Base-by-base conservation (phyloP, 768 basidiomycete genomes). In the Lentinula detonsa region DNA sequence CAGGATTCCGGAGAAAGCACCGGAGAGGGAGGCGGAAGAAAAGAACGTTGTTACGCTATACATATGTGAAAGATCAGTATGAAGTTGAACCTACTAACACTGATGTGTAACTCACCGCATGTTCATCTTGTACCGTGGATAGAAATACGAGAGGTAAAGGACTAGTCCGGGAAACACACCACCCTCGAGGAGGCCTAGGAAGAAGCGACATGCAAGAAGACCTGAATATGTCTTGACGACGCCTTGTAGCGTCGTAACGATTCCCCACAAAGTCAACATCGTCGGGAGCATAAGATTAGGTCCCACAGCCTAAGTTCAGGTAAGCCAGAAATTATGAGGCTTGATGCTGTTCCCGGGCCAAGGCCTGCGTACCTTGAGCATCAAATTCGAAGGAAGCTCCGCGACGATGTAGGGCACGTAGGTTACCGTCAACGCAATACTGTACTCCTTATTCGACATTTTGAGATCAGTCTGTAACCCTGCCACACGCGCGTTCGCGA, bases 201-300 rank as follows among this genome's bases (percentile, higher is more conserved):
- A 81, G 72, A 81, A 83, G 15, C 81, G 74, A 49, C 78, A 79
- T 5, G 72, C 78, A 43, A 82, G 69, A 5, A 83, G 74, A 33
- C 78, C 80, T 4, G 62, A 34, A 60, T 83, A 83, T 43, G 62
- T 75, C 45, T 69, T 71, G 15, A 81, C 77, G 15, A 87, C 75
- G 31, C 88, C 86, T 78, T 89, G 87, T 43, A 83, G 73, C 7
- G 84, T 77, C 8, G 81, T 78, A 11, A 85, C 79, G n/a, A 88
- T 51, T 15, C 88, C 88, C 88, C 89, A 91, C 1, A 83, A 64
- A 0, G 81, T 78, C 51, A 88, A 71, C 79, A 88, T 83, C 1
- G 81, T 70, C 0, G 89, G 87, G 50, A 83, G 63, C 68, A 87
- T 77, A 53, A 82, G 71, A 59, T 83, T 76, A 16, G 85, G 79